Percentiles rank a stretch among this genome's conserved stretches.
phyloP scores from a whole-genome alignment of 352 stramenopile genomes.

The Globisporangium polare region DNA sequence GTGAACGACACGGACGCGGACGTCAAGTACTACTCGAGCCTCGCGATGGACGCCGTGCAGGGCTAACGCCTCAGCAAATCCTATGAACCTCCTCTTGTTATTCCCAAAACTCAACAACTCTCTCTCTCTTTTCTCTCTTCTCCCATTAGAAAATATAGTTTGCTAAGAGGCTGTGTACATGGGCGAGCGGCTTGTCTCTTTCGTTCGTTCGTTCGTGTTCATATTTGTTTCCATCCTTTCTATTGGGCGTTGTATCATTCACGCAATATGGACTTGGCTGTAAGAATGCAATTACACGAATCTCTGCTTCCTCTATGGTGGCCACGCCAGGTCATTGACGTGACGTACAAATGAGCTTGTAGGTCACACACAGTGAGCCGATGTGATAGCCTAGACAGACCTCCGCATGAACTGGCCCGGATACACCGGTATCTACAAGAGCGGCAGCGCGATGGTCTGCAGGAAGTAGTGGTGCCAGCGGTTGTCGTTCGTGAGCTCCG shows the following conservation, averaged over 20 bases:
- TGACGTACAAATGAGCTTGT: background rate
- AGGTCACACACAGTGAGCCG: background rate
- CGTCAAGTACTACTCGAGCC: constrained; percentile 86
- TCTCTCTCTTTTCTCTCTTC: constrained; percentile 9
- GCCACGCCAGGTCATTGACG: background rate
- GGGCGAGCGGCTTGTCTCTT: constrained; percentile 1
- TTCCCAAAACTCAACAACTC: constrained; percentile 3
- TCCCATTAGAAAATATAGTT: constrained; percentile 23
- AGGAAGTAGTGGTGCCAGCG: constrained; percentile 96
- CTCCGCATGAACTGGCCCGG: no score
- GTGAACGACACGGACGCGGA: constrained; percentile 78
- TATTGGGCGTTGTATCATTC: constrained; percentile 3
- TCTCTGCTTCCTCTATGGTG: no score
- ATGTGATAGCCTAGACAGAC: background rate
- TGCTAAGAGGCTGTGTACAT: constrained; percentile 13
- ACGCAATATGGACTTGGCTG: no score
- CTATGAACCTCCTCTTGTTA: constrained; percentile 17
- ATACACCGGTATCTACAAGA: constrained; percentile 22
- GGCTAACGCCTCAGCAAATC: constrained; percentile 26
- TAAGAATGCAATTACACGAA: no score
- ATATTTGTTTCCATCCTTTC: background rate
- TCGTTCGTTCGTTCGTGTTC: constrained; percentile 10
- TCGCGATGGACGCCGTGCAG: constrained; percentile 73
- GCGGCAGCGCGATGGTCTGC: constrained; percentile 54
- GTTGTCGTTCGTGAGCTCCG: constrained; percentile 92